Base-by-base conservation (phyloP, 768 basidiomycete species). In the Collybia sp. region DNA sequence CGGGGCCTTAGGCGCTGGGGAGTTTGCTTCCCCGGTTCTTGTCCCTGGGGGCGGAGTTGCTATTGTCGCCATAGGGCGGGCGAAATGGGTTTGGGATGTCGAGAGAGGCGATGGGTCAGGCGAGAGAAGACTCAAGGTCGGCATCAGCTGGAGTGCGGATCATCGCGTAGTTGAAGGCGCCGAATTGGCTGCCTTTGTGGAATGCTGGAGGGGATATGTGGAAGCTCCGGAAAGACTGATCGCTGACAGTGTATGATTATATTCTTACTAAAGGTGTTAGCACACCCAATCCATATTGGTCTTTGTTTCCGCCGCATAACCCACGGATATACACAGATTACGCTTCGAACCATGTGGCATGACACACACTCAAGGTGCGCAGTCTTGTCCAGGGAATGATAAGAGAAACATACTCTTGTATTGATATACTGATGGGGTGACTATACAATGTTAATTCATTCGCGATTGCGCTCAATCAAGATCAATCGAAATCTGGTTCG, bases 151-250 rank as follows among this genome's bases (percentile, higher is more conserved):
- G 88, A 82, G 80, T 50, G 91, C 85, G 40, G 91, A 94, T 54
- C 92, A 94, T 64, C 68, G 91, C 12, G 81, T 94, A 6, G 81
- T 93, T 9, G 91, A 94, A 59, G 91, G 91, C 3, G 91, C 90
- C 1, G 91, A 94, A 66, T 60, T 94, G 50, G 89, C 87, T 44
- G 89, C 87, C 52, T 91, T 94, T 60, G 85, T 91, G 49, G 89
- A 93, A 68, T 70, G 73, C 36, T 94, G 91, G 91, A 78, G 90
- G 49, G 69, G 65, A 12, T 89, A 81, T 71, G 85, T 92, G 12
- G 90, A 93, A 66, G 60, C 66, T 1, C 92, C 92, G 2, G 78
- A 75, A 60, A 71, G 85, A 60, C 57, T 91, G 49, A 75, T 90
- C 53, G 88, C 62, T 13, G 75, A 73, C 39, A 66, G 71, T 11